A percentile compares a stretch with the other conserved stretches of the same genome.
Conservation (phyloP, 2,329 filamentous ascomycete genomes). For the Erysiphe pulchra region DNA sequence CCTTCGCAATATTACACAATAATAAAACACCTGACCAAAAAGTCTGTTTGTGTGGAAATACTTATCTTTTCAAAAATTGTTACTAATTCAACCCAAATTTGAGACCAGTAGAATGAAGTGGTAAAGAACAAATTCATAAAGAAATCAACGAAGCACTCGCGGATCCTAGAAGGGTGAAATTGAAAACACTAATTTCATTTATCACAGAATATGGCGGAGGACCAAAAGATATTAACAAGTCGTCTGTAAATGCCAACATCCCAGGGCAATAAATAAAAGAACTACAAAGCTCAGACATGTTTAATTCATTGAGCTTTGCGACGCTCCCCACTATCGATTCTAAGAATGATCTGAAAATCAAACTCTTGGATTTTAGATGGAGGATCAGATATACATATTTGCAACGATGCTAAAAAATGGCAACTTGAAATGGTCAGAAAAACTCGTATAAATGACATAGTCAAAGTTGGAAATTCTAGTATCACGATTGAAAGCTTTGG, state of each 20-base stretch:
- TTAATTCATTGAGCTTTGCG: neutral
- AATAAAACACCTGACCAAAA: neutral
- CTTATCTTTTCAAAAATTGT: neutral
- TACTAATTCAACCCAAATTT: neutral
- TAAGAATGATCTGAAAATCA: neutral
- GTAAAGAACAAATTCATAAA: neutral
- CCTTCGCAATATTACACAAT: neutral
- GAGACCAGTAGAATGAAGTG: neutral
- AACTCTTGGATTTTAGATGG: neutral
- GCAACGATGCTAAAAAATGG: neutral
- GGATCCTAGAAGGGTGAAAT: neutral
- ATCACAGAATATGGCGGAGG: neutral
- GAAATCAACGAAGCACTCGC: neutral
- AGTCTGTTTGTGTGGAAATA: neutral
- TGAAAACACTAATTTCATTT: neutral
- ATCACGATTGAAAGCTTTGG: neutral
- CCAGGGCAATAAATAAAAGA: neutral
- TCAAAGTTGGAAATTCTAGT: neutral
- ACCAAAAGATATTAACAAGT: neutral
- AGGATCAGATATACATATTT: neutral
- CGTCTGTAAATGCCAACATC: neutral
- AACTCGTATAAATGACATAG: neutral
- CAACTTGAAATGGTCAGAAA: neutral
- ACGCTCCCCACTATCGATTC: neutral
- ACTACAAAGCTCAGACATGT: neutral